phyloP scores from a whole-genome alignment of 2,329 filamentous ascomycete genomes.

The Magnaporthiopsis rhizophila region DNA sequence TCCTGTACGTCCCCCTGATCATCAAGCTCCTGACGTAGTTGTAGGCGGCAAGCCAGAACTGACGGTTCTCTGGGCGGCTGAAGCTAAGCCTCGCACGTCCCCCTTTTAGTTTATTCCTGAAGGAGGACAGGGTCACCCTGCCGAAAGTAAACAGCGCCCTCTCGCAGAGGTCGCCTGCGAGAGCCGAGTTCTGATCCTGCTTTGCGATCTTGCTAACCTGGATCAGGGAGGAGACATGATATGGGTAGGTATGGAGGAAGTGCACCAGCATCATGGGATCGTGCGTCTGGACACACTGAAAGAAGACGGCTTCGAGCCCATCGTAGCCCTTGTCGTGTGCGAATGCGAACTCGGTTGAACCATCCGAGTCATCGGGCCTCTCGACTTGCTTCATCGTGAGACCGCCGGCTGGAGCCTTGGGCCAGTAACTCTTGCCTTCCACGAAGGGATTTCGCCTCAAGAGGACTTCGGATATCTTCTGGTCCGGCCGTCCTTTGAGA shows the following conservation, averaged over 20 bases:
- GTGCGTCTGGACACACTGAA: constrained; percentile 69
- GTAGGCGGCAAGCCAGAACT: constrained; percentile 85
- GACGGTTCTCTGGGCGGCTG: constrained; percentile 73
- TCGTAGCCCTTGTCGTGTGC: constrained; percentile 69
- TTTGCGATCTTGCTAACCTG: constrained; percentile 90
- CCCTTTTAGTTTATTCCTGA: constrained; percentile 64
- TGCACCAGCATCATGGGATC: constrained; percentile 77
- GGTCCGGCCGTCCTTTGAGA: constrained; percentile 41
- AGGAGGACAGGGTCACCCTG: constrained; percentile 77
- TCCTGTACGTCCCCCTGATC: constrained; percentile 88
- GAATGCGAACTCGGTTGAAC: constrained; percentile 67
- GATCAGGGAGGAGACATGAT: constrained; percentile 88
- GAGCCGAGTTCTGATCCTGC: constrained; percentile 79
- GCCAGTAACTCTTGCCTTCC: constrained; percentile 83
- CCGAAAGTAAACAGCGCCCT: constrained; percentile 89
- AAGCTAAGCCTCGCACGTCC: constrained; percentile 81
- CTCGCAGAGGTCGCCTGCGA: constrained; percentile 81
- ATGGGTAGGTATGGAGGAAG: constrained; percentile 64
- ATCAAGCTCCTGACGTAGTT: constrained; percentile 80
- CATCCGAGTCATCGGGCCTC: constrained; percentile 22
- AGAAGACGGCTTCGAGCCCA: constrained; percentile 67
- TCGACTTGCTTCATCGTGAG: constrained; percentile 65
- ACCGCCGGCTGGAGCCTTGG: constrained; percentile 67
- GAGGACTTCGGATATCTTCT: constrained; percentile 62
- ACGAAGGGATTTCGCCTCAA: constrained; percentile 75